Evolutionary conservation across 768 basidiomycete genomes (phyloP).

Genomic region (Pisolithus marmoratus): DNA sequence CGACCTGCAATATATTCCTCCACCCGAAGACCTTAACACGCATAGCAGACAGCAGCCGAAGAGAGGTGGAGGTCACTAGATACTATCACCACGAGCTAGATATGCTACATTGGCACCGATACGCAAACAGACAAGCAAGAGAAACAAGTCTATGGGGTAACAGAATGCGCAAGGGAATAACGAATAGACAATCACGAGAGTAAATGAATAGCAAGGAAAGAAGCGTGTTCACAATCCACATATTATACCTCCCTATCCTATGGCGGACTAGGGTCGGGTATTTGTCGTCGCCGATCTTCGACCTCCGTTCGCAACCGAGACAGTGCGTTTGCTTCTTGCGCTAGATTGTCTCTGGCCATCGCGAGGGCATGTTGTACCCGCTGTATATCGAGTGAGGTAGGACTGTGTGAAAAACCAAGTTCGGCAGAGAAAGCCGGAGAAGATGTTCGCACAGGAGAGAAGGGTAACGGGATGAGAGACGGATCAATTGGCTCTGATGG

Average conservation of each 20-base stretch:
- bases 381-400: constrained; percentile 13
- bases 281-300: constrained; percentile 12
- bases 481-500: constrained; percentile 1
- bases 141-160: neutral
- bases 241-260: neutral
- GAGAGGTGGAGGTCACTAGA: too few relatives aligned
- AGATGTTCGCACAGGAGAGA: constrained; percentile 16
- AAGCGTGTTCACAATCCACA: too few relatives aligned
- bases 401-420: constrained; percentile 2
- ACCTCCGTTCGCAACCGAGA: constrained; percentile 17
- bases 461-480: constrained; percentile 11
- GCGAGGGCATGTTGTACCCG: constrained; percentile 16
- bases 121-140: neutral
- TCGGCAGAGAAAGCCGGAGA: constrained; percentile 9
- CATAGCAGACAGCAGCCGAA: neutral
- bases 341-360: constrained; percentile 14
- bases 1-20: constrained; percentile 34
- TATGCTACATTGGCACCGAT: neutral
- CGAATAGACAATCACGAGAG: neutral
- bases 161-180: neutral
- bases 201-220: neutral
- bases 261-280: neutral
- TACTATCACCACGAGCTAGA: neutral
- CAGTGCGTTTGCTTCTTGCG: constrained; percentile 18
- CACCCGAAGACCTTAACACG: constrained; percentile 3